These are phyloP conservation scores for Rhododendron molle DNA, from an alignment of 148 eudicot genomes.

Conservation along the genomic window DNA sequence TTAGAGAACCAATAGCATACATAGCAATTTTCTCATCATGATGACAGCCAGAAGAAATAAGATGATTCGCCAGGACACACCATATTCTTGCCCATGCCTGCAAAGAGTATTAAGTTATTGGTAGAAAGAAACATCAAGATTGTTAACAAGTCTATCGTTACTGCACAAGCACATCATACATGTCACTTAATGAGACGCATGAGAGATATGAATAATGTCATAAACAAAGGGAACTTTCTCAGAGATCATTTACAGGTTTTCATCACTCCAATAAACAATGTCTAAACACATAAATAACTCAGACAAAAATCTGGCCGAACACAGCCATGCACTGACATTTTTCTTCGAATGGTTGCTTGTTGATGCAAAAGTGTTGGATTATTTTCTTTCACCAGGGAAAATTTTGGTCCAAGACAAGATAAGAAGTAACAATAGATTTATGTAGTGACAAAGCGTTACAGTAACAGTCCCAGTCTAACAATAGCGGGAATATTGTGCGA, in stretches of 20 bases:
- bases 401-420: background rate
- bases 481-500: background rate
- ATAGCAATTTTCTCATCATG: slow-evolving; percentile 96
- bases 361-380: background rate
- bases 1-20: slow-evolving; percentile 95
- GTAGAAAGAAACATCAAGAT: slow-evolving; percentile 9
- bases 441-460: background rate
- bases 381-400: background rate
- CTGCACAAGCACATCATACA: background rate
- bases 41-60: slow-evolving; percentile 95
- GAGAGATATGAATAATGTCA: background rate
- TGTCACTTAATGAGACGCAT: background rate
- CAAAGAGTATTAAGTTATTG: slow-evolving; percentile 12
- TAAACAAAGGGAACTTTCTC: background rate
- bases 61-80: slow-evolving; percentile 96
- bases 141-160: background rate
- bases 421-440: background rate
- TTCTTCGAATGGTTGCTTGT: background rate
- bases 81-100: slow-evolving; percentile 99
- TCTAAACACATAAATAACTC: background rate
- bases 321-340: background rate
- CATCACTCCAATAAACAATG: slow-evolving; percentile 3
- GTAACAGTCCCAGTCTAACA: background rate
- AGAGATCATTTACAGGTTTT: background rate
- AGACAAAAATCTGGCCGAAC: background rate